A percentile compares a stretch with the other conserved stretches of the same genome.
Evolutionary conservation across 2,329 filamentous ascomycete genomes (phyloP).

Genomic region (Diaporthe amygdali): DNA sequence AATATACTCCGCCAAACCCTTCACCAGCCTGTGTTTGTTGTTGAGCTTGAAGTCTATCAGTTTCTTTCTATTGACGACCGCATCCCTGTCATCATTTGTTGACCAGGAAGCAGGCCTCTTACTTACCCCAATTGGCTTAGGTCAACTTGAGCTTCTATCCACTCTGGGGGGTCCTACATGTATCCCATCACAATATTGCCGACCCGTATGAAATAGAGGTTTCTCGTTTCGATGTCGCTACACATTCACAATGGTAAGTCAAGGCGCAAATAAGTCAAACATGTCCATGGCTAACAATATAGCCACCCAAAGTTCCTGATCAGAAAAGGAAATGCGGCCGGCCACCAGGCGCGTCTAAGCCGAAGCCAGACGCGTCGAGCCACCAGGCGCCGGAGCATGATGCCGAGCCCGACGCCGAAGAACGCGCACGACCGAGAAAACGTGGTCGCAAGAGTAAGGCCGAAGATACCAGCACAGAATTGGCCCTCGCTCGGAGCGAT

Average conservation of each 20-base stretch:
- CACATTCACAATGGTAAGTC: slow-evolving; percentile 29
- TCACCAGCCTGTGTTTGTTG: not conserved
- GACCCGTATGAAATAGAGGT: not conserved
- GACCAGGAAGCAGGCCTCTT: slow-evolving; percentile 18
- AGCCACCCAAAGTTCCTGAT: slow-evolving; percentile 33
- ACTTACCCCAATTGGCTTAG: slow-evolving; percentile 23
- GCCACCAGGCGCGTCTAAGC: slow-evolving; percentile 30
- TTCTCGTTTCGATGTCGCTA: not conserved
- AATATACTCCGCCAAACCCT: not conserved
- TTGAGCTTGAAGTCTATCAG: not conserved
- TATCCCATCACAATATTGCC: not conserved
- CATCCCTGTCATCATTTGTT: slow-evolving; percentile 19
- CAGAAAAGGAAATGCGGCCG: slow-evolving; percentile 43
- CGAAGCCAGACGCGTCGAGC: slow-evolving; percentile 29
- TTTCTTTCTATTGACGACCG: not conserved
- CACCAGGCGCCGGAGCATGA: slow-evolving; percentile 18
- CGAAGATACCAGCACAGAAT: not conserved
- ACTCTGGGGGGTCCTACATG: not conserved
- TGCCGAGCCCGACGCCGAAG: slow-evolving; percentile 15
- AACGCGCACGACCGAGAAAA: slow-evolving; percentile 26
- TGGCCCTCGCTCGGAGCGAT: not conserved
- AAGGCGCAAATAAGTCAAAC: not conserved
- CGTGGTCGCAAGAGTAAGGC: slow-evolving; percentile 20
- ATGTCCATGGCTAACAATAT: not conserved
- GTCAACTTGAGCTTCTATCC: not conserved